These are phyloP conservation scores for Barnettozyma wickerhamii DNA, from an alignment of 805 yeast genomes.

Conservation along the genomic window DNA sequence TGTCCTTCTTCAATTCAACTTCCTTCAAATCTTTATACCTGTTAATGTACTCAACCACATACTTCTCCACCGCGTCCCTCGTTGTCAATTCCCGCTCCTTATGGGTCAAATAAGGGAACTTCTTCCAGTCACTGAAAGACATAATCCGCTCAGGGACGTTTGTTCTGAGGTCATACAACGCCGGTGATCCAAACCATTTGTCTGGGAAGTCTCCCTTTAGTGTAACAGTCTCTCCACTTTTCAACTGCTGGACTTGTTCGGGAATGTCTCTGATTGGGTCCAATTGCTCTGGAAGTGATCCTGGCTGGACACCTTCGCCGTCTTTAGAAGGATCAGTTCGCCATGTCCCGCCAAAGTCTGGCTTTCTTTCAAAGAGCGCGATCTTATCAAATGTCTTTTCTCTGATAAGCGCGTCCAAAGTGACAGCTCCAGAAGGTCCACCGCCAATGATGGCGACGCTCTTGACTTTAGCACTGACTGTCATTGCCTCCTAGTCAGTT, in stretches of 20 bases:
- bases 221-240: not conserved
- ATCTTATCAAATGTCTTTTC: slow-evolving; percentile 31
- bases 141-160: slow-evolving; percentile 10
- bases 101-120: slow-evolving; percentile 7
- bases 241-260: not conserved
- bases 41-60: slow-evolving; percentile 4
- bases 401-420: slow-evolving; percentile 30
- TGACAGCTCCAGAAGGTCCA: slow-evolving; percentile 42
- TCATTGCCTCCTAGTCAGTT: not conserved
- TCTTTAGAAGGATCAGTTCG: slow-evolving; percentile 22
- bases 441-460: slow-evolving; percentile 40
- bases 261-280: slow-evolving; percentile 2
- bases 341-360: slow-evolving; percentile 41
- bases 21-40: not conserved
- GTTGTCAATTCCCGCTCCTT: not conserved
- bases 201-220: not conserved
- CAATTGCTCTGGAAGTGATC: not conserved
- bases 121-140: slow-evolving; percentile 7
- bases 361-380: slow-evolving; percentile 36
- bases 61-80: slow-evolving; percentile 2
- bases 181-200: slow-evolving; percentile 5
- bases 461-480: not conserved
- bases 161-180: slow-evolving; percentile 9
- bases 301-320: slow-evolving; percentile 6
- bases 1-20: slow-evolving; percentile 14